Base-by-base conservation (phyloP, 345 rosid genomes). In the Rhodomyrtus tomentosa region DNA sequence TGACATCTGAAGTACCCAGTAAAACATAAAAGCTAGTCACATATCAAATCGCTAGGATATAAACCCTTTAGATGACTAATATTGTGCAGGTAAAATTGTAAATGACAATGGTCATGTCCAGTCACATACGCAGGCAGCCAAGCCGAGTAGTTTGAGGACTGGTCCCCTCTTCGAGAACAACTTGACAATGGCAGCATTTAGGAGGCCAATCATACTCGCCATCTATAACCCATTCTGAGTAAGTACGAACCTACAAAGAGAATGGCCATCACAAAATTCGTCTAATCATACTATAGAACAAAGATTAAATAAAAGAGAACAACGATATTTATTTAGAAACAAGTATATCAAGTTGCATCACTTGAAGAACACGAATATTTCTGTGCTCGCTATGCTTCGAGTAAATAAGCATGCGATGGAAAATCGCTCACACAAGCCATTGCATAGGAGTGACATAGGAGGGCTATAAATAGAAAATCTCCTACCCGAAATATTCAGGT, bases 221-320 rank as follows among this genome's bases (percentile, higher is more conserved):
- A 88, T 98, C 99, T 89, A 95, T 98, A 84, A 98, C 99, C 99
- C 99, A 98, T 82, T 98, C 99, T 16, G 99, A 98, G 92, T 98
- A 98, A 21, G 99, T 95, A 42, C 94, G 96, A 74, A 98, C 89
- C 99, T 98, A 89, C 62, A 86, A 62, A 51, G 56, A 51, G 12
- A 81, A 51, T 0, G 0, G 40, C 18, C 13, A 81, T 51, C 83
- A 20, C 7, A 81, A 81, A 36, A n/a, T 51, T 55, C 20, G 10
- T 81, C 83, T 56, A 1, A 81, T 81, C 38, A 81, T 51, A 40
- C 16, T 16, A 45, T 25, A 45, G 82, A 29, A n/a, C 54, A 25
- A 25, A 80, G 38, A 50, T 29, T 80, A 49, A 48, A 49, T 51
- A 25, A 49, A 22, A 80, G 14, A 80, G 53, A 42, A 80, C 12